Evolutionary conservation across 2,329 filamentous ascomycete species (phyloP).

Genomic region (Cladosporium sp.): DNA sequence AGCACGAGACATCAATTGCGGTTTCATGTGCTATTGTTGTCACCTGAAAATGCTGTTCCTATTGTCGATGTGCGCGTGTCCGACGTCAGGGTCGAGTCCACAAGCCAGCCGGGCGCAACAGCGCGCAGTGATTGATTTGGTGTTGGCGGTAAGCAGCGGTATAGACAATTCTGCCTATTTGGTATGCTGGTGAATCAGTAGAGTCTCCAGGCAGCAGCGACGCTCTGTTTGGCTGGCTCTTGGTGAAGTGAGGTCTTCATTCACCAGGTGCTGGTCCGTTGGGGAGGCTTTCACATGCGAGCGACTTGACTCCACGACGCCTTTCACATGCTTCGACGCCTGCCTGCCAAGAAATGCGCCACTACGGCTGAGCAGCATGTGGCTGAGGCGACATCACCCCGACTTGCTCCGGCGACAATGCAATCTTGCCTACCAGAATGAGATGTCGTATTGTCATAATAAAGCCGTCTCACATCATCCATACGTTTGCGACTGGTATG

Average conservation of each 20-base stretch:
- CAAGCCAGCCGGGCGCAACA: constrained; percentile 7
- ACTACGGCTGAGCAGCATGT: background rate
- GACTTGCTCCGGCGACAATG: background rate
- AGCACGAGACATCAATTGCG: constrained; percentile 3
- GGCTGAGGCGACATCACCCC: background rate
- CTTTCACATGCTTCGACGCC: constrained; percentile 5
- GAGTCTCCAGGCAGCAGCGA: background rate
- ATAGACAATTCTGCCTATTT: too few species aligned
- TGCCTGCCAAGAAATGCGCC: background rate
- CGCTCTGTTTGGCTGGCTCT: background rate
- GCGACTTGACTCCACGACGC: constrained; percentile 2
- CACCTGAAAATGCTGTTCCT: constrained; percentile 1
- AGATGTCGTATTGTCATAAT: too few species aligned
- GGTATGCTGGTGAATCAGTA: background rate
- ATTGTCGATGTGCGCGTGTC: constrained; percentile 3
- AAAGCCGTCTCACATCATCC: too few species aligned
- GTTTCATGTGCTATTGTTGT: constrained; percentile 10
- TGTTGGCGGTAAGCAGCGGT: too few species aligned
- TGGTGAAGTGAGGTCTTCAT: constrained; percentile 10
- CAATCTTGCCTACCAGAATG: background rate
- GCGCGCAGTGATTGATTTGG: background rate
- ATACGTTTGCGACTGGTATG: too few species aligned
- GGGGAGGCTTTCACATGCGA: constrained; percentile 9
- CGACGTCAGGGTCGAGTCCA: constrained; percentile 3
- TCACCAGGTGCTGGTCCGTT: constrained; percentile 7